Evolutionary conservation across 2,329 filamentous ascomycete species (phyloP).

Genomic region (Trichoderma sp.): DNA sequence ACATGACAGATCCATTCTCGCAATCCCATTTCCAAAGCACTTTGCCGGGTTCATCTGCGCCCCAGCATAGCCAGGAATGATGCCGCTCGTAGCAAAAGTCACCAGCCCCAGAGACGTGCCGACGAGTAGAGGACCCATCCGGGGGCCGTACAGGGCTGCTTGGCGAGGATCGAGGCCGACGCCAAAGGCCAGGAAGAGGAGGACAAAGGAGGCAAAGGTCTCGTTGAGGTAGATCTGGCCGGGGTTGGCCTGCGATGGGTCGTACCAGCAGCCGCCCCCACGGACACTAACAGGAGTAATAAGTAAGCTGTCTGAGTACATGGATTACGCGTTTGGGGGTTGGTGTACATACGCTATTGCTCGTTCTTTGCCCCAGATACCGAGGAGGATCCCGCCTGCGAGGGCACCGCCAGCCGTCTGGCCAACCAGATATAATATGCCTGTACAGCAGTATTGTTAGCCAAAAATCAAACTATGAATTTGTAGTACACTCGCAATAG

Average conservation of each 20-base stretch:
- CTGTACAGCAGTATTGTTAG: conserved; percentile 27
- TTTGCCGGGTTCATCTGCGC: conserved; percentile 50
- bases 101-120: conserved; percentile 46
- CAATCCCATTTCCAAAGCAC: conserved; percentile 51
- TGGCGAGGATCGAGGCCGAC: conserved; percentile 59
- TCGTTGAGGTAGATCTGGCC: conserved; percentile 53
- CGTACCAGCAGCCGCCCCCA: conserved; percentile 46
- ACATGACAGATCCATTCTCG: conserved; percentile 36
- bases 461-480: background rate
- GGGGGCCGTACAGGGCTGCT: conserved; percentile 52
- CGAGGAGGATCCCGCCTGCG: conserved; percentile 49
- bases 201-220: conserved; percentile 44
- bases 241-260: conserved; percentile 41
- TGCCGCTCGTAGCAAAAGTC: conserved; percentile 45
- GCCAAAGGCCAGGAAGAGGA: conserved; percentile 52
- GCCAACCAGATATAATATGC: conserved; percentile 50
- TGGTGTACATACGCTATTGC: conserved; percentile 35
- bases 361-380: conserved; percentile 39
- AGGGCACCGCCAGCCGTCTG: conserved; percentile 51
- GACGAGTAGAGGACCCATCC: conserved; percentile 53
- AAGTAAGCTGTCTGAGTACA: background rate
- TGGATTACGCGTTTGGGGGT: background rate
- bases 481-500: background rate
- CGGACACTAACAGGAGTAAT: conserved; percentile 28
- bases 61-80: conserved; percentile 47